These are phyloP conservation scores for Suillus decipiens DNA, from an alignment of 768 basidiomycete species.

Conservation along the genomic window DNA sequence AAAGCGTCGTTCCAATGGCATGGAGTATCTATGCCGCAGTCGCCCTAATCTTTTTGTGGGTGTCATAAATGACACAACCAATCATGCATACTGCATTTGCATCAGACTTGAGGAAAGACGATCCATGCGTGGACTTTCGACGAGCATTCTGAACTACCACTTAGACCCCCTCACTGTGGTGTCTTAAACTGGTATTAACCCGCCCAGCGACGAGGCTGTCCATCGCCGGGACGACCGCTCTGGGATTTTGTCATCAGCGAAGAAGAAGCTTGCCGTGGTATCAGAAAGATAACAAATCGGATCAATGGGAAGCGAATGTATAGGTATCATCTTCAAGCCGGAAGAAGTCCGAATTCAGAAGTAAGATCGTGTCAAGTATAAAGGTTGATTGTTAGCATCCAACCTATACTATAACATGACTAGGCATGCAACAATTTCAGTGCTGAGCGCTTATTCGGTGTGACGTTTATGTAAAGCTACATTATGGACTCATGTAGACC, in stretches of 20 bases:
- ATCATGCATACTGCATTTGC: slow-evolving; percentile 49
- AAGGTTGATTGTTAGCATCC: neutral
- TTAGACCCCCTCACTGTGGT: slow-evolving; percentile 54
- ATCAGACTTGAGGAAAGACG: slow-evolving; percentile 50
- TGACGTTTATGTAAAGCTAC: neutral
- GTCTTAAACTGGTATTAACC: slow-evolving; percentile 40
- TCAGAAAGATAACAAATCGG: slow-evolving; percentile 36
- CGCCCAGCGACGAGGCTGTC: slow-evolving; percentile 34
- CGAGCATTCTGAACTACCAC: slow-evolving; percentile 40
- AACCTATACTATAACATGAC: neutral
- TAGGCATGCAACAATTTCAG: slow-evolving; percentile 4
- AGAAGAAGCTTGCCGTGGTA: slow-evolving; percentile 39
- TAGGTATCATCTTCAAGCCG: slow-evolving; percentile 36
- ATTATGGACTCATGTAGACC: too few relatives aligned
- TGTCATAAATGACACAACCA: slow-evolving; percentile 34
- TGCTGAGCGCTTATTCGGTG: neutral
- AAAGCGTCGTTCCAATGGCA: slow-evolving; percentile 23
- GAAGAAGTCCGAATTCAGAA: slow-evolving; percentile 25
- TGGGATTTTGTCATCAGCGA: slow-evolving; percentile 37
- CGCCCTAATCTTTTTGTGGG: slow-evolving; percentile 13
- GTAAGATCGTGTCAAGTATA: neutral
- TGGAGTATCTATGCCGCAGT: neutral
- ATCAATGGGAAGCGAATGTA: slow-evolving; percentile 40
- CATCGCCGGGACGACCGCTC: slow-evolving; percentile 33
- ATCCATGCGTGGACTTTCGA: slow-evolving; percentile 43